A percentile compares a stretch with the other conserved stretches of the same genome.
phyloP scores from a whole-genome alignment of 192 early-diverging fungal species.

The Kickxella alabastrina region DNA sequence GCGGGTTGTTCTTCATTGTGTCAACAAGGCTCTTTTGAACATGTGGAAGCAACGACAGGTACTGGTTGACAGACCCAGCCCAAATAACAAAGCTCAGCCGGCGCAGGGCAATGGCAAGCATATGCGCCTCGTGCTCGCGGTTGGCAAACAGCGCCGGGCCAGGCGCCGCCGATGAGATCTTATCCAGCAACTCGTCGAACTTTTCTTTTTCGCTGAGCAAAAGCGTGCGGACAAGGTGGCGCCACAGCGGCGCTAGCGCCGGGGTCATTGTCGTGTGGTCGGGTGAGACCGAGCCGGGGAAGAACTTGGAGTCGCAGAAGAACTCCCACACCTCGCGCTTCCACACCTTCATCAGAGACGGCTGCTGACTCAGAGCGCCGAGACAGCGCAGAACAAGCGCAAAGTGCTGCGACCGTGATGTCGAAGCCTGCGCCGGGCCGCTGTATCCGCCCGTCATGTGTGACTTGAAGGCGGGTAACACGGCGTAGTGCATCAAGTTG shows the following conservation, averaged over 20 bases:
- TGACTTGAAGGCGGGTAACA: slow-evolving; percentile 65
- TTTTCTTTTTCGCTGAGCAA: slow-evolving; percentile 74
- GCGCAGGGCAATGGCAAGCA: slow-evolving; percentile 66
- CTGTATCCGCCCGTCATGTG: slow-evolving; percentile 51
- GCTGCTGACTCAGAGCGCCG: slow-evolving; percentile 29
- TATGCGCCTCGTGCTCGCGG: slow-evolving; percentile 71
- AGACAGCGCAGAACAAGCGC: slow-evolving; percentile 29
- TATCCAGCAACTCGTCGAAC: slow-evolving; percentile 67
- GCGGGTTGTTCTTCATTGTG: slow-evolving; percentile 66
- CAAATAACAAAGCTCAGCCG: slow-evolving; percentile 77
- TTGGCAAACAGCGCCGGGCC: slow-evolving; percentile 74
- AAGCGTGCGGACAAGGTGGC: slow-evolving; percentile 62
- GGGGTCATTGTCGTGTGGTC: slow-evolving; percentile 35
- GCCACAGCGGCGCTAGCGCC: slow-evolving; percentile 58
- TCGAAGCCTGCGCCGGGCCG: slow-evolving; percentile 25
- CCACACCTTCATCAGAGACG: slow-evolving; percentile 44
- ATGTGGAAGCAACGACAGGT: slow-evolving; percentile 68
- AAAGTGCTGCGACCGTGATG: slow-evolving; percentile 38
- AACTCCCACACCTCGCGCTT: slow-evolving; percentile 51
- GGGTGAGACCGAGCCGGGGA: slow-evolving; percentile 10
- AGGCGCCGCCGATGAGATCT: slow-evolving; percentile 61
- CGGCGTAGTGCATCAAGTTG: slow-evolving; percentile 81
- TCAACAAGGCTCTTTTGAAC: slow-evolving; percentile 89
- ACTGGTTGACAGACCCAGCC: slow-evolving; percentile 71
- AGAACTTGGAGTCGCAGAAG: slow-evolving; percentile 47